These are phyloP conservation scores for Salix exigua DNA, from an alignment of 345 rosid species.

Conservation along the genomic window DNA sequence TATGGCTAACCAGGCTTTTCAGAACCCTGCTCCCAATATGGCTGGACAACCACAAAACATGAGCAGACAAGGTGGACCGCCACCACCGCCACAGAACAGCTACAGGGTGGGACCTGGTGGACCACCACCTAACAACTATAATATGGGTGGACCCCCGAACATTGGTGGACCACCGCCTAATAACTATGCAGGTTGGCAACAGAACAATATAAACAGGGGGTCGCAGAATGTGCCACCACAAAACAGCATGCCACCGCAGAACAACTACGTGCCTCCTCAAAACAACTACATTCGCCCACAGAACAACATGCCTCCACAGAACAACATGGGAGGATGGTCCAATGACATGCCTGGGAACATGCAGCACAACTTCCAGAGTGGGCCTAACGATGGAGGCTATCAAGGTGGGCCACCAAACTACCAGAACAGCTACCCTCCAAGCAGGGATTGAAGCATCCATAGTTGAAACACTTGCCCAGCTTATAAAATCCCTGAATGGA, in stretches of 20 bases:
- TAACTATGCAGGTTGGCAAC: not conserved
- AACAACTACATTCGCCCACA: not conserved
- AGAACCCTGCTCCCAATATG: constrained; percentile 21
- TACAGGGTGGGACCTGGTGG: constrained; percentile 28
- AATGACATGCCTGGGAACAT: constrained; percentile 9
- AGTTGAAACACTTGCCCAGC: constrained; percentile 16
- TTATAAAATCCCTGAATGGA: not conserved
- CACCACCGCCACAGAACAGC: constrained; percentile 15
- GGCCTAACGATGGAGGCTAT: constrained; percentile 13
- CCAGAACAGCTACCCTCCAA: constrained; percentile 27
- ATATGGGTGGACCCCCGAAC: constrained; percentile 14
- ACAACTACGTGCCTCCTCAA: not conserved
- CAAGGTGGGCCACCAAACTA: constrained; percentile 23
- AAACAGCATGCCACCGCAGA: constrained; percentile 10
- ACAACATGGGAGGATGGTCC: constrained; percentile 27
- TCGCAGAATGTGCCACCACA: constrained; percentile 22
- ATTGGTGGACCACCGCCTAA: constrained; percentile 1
- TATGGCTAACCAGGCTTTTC: constrained; percentile 37
- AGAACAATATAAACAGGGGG: constrained; percentile 12
- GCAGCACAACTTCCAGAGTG: constrained; percentile 16
- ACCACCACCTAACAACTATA: not conserved
- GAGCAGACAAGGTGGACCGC: constrained; percentile 14
- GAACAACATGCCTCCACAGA: constrained; percentile 14
- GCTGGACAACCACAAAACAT: constrained; percentile 24
- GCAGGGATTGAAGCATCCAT: constrained; percentile 17